phyloP scores from a whole-genome alignment of 768 basidiomycete genomes.

The Tylopilus rubrobrunneus region DNA sequence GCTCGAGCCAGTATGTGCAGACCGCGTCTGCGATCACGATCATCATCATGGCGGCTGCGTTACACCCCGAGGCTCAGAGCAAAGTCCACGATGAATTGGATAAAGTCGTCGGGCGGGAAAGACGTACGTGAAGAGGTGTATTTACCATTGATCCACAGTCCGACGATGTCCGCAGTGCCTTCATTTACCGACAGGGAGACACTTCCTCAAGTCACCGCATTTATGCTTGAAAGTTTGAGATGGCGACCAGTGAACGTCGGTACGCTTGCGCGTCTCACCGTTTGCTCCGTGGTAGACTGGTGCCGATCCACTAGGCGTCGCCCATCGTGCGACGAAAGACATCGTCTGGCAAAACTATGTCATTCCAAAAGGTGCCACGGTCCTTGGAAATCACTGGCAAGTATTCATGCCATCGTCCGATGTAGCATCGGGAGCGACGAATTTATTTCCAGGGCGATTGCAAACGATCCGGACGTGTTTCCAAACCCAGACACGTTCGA shows the following conservation, averaged over 20 bases:
- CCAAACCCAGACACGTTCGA: constrained; percentile 6
- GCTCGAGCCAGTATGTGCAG: neutral
- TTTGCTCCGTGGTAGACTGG: neutral
- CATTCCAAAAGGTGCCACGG: constrained; percentile 6
- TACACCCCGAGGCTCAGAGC: constrained; percentile 4
- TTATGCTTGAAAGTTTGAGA: neutral
- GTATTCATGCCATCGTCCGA: neutral
- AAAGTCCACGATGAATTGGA: constrained; percentile 8
- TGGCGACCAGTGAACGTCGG: constrained; percentile 4
- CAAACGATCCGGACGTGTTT: constrained; percentile 4
- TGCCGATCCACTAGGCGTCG: neutral
- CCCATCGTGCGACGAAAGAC: constrained; percentile 5
- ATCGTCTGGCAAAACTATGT: constrained; percentile 4
- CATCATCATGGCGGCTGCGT: constrained; percentile 6
- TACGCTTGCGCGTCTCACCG: neutral
- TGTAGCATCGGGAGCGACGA: neutral
- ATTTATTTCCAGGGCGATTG: constrained; percentile 2
- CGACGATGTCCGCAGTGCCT: neutral
- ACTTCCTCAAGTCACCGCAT: constrained; percentile 4
- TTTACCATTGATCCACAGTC: too few species aligned
- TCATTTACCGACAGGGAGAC: neutral
- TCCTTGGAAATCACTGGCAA: constrained; percentile 4
- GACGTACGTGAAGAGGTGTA: neutral
- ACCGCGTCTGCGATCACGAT: constrained; percentile 9
- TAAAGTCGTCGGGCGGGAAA: constrained; percentile 2